Conservation (phyloP, 257 asterid genomes). For the Perilla frutescens region DNA sequence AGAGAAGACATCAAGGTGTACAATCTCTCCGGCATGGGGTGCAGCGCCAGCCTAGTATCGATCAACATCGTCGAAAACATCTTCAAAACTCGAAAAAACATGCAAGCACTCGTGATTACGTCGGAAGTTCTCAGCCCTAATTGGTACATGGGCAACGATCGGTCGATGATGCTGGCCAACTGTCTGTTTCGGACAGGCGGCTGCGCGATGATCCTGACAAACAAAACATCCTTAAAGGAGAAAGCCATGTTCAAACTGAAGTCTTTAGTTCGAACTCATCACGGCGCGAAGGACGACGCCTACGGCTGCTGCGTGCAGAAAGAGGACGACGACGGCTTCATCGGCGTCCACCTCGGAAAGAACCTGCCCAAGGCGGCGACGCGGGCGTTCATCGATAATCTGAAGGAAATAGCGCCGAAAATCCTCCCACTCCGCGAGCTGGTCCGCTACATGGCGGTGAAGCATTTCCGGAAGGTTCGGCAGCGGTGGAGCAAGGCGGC, state of each 20-base stretch:
- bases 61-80: constrained; percentile 56
- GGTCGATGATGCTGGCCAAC: constrained; percentile 80
- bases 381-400: constrained; percentile 61
- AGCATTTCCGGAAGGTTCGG: constrained; percentile 4
- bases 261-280: constrained; percentile 66
- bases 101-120: constrained; percentile 60
- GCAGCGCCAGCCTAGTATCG: constrained; percentile 76
- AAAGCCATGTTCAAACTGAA: constrained; percentile 58
- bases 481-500: constrained; percentile 40
- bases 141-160: constrained; percentile 77
- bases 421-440: constrained; percentile 63
- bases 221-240: constrained; percentile 18
- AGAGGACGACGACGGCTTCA: constrained; percentile 58
- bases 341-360: constrained; percentile 66
- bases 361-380: constrained; percentile 75
- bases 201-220: constrained; percentile 62
- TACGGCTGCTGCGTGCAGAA: constrained; percentile 59
- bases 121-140: constrained; percentile 72
- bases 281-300: constrained; percentile 64
- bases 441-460: constrained; percentile 38
- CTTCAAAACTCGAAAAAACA: constrained; percentile 45
- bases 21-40: constrained; percentile 83
- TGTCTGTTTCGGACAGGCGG: constrained; percentile 87
- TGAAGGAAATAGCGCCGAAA: constrained; percentile 61
- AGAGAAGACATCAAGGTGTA: constrained; percentile 67